A percentile compares a stretch with the other conserved stretches of the same genome.
phyloP scores from a whole-genome alignment of 1,139 yeast species.

The Nakaseomyces delphensis region DNA sequence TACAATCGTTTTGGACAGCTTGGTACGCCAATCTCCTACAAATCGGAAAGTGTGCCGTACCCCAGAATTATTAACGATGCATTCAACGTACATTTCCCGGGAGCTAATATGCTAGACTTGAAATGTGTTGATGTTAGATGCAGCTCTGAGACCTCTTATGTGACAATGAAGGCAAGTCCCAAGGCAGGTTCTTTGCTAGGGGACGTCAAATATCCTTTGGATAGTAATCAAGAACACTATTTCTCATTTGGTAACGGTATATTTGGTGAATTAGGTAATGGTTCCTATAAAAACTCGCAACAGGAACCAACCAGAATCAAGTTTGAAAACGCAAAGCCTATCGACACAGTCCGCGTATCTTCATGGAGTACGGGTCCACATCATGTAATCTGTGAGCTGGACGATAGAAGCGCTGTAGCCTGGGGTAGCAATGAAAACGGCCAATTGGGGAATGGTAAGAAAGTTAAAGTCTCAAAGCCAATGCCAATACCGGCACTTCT shows the following conservation, averaged over 20 bases:
- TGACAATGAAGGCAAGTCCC: slow-evolving; percentile 32
- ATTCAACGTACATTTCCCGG: slow-evolving; percentile 8
- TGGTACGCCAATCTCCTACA: slow-evolving; percentile 59
- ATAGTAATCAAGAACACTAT: slow-evolving; percentile 25
- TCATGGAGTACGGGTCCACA: slow-evolving; percentile 54
- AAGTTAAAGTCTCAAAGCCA: slow-evolving; percentile 53
- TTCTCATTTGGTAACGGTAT: slow-evolving; percentile 78
- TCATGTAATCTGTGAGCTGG: slow-evolving; percentile 56
- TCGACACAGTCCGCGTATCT: slow-evolving; percentile 36
- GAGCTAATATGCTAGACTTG: slow-evolving; percentile 2
- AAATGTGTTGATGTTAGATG: slow-evolving; percentile 50
- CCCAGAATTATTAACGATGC: slow-evolving; percentile 43
- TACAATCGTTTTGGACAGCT: slow-evolving; percentile 74
- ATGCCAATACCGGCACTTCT: slow-evolving; percentile 36
- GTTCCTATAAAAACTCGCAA: slow-evolving; percentile 65
- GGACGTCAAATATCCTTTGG: slow-evolving; percentile 9
- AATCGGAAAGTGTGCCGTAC: slow-evolving; percentile 57
- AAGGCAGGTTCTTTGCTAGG: slow-evolving; percentile 8
- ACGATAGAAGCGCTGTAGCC: slow-evolving; percentile 54
- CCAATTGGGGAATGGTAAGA: slow-evolving; percentile 78
- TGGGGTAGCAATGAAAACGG: slow-evolving; percentile 85
- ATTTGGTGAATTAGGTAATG: slow-evolving; percentile 82
- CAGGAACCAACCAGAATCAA: slow-evolving; percentile 56
- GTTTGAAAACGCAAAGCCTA: slow-evolving; percentile 39
- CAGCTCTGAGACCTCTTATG: slow-evolving; percentile 59